These are phyloP conservation scores for Aspergillus pseudoviridinutans DNA, from an alignment of 2,329 filamentous ascomycete genomes.

Conservation along the genomic window DNA sequence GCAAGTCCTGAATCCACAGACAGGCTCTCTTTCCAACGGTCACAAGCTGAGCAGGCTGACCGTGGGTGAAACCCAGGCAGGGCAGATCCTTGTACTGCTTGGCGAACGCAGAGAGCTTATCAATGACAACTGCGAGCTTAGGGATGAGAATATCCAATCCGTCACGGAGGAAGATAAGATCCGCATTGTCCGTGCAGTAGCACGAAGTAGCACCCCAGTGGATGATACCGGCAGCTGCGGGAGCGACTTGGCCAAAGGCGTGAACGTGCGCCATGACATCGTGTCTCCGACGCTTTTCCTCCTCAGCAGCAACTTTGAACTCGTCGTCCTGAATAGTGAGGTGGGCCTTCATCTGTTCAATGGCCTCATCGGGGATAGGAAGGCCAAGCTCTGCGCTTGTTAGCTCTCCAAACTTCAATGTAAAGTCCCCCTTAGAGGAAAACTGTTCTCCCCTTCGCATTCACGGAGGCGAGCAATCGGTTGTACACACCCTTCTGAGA, in stretches of 20 bases:
- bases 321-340: slow-evolving; percentile 72
- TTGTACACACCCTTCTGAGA: slow-evolving; percentile 55
- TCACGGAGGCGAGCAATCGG: neutral
- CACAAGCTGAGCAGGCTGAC: slow-evolving; percentile 55
- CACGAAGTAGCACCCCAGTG: slow-evolving; percentile 65
- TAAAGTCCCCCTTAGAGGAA: neutral
- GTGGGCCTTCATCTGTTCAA: slow-evolving; percentile 72
- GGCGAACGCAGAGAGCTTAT: slow-evolving; percentile 70
- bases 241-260: slow-evolving; percentile 68
- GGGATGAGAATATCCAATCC: slow-evolving; percentile 71
- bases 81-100: slow-evolving; percentile 68
- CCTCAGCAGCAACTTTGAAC: slow-evolving; percentile 68
- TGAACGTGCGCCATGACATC: slow-evolving; percentile 67
- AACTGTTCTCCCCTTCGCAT: slow-evolving; percentile 1
- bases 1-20: slow-evolving; percentile 71
- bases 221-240: slow-evolving; percentile 76
- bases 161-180: slow-evolving; percentile 71
- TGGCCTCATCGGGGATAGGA: slow-evolving; percentile 66
- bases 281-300: slow-evolving; percentile 70
- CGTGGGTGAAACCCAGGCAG: slow-evolving; percentile 73
- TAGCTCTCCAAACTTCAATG: slow-evolving; percentile 9
- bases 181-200: slow-evolving; percentile 66
- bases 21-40: slow-evolving; percentile 63
- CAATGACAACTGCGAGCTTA: slow-evolving; percentile 74
- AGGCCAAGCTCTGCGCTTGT: slow-evolving; percentile 63